phyloP scores from a whole-genome alignment of 2,329 filamentous ascomycete genomes.

The Coniochaeta ligniaria region DNA sequence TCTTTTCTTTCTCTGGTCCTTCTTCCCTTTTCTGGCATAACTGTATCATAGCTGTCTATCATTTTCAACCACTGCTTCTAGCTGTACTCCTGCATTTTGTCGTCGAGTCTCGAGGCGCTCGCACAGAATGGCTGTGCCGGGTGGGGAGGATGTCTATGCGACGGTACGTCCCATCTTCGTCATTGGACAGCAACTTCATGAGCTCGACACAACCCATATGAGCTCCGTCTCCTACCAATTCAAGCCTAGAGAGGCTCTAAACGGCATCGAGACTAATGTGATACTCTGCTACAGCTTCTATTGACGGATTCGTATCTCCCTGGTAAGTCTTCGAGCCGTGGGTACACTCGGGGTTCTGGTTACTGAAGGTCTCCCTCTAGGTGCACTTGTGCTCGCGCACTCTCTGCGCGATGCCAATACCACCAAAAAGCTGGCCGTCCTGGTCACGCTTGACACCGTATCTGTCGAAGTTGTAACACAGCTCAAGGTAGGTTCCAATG shows the following conservation, averaged over 20 bases:
- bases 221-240: background rate
- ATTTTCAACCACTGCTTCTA: background rate
- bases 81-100: slow-evolving; percentile 3
- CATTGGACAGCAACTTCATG: slow-evolving; percentile 2
- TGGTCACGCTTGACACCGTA: slow-evolving; percentile 76
- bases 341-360: slow-evolving; percentile 7
- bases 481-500: slow-evolving; percentile 54
- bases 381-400: slow-evolving; percentile 88
- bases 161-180: slow-evolving; percentile 38
- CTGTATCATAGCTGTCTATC: background rate
- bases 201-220: slow-evolving; percentile 1
- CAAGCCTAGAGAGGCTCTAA: background rate
- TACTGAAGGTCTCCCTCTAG: slow-evolving; percentile 36
- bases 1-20: background rate
- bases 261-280: slow-evolving; percentile 10
- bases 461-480: slow-evolving; percentile 68
- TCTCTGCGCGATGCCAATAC: slow-evolving; percentile 88
- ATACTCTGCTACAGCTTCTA: slow-evolving; percentile 58
- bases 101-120: slow-evolving; percentile 6
- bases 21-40: background rate
- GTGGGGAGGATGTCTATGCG: slow-evolving; percentile 46
- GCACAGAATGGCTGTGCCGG: slow-evolving; percentile 28
- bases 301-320: slow-evolving; percentile 90
- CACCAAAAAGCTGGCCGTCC: slow-evolving; percentile 73
- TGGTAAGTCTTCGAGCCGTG: slow-evolving; percentile 46